Base-by-base conservation (phyloP, 2,329 filamentous ascomycete genomes). In the Tolypocladium sp. region DNA sequence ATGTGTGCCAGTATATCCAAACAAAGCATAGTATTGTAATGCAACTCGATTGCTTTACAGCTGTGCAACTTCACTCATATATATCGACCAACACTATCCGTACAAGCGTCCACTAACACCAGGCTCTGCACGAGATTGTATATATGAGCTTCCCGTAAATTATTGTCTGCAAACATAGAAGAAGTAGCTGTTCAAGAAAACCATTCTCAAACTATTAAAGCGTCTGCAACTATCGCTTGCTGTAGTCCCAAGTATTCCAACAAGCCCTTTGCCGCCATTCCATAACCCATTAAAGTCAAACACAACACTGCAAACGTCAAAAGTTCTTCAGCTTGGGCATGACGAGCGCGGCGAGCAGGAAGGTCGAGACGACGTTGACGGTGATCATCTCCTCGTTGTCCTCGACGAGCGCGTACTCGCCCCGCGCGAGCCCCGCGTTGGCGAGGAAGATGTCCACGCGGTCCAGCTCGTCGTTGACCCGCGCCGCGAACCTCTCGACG, bases 311-410 rank as follows among this genome's bases (percentile, higher is more conserved):
- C 15, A 7, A 10, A 3, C 41, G 22, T 57, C 25, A 35, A 49
- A 49, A 35, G 27, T 49, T 49, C 17, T 22, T 22, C 40, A 86
- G 70, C 63, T 77, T 81, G 0, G 82, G 82, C 25, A 85, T 60
- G 3, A 85, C 49, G 0, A 82, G 69, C 0, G 79, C 62, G 0
- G 73, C 77, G 0, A 86, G 70, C 2, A 85, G 65, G 46, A 84
- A 75, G 0, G 79, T 82, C 15, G 71, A 74, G 58, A 85, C 70
- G 12, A 82, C 79, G 59, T 86, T 86, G 57, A 81, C 75, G 0
- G 77, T 80, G 44, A 85, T 69, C 0, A 68, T 77, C 20, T 63
- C 67, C 68, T 86, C 82, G 44, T 79, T 71, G 0, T 71, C 76
- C 58, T 82, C 79, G 4, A 69, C 69, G 57, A 71, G 79, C 0